These are phyloP conservation scores for Paramecium primaurelia DNA, from an alignment of 73 alveolate species.

Conservation along the genomic window DNA sequence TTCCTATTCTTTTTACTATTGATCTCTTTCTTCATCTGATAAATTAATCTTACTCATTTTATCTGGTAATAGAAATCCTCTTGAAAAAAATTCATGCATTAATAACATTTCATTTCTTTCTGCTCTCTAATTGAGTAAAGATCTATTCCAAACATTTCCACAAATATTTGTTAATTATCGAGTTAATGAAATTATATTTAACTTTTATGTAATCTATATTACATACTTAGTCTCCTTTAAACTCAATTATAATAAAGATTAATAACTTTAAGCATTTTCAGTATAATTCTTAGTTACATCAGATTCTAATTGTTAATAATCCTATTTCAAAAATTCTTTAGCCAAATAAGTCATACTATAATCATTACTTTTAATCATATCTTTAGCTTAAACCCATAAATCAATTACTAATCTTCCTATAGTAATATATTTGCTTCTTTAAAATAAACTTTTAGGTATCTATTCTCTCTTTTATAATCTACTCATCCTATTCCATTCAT, in stretches of 20 bases:
- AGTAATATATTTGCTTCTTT: constrained; percentile 75
- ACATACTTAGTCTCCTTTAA: constrained; percentile 82
- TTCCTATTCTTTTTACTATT: constrained; percentile 68
- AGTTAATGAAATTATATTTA: constrained; percentile 92
- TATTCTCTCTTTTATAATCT: constrained; percentile 76
- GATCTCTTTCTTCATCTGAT: constrained; percentile 65
- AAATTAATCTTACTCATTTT: constrained; percentile 72
- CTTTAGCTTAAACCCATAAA: constrained; percentile 87
- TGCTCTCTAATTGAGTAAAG: constrained; percentile 98
- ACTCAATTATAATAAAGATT: constrained; percentile 72
- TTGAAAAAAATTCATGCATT: constrained; percentile 90
- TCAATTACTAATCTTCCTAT: constrained; percentile 93
- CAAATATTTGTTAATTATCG: constrained; percentile 96
- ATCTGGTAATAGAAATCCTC: constrained; percentile 39
- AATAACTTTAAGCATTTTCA: constrained; percentile 63
- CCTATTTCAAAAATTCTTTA: constrained; percentile 74
- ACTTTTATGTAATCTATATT: constrained; percentile 74
- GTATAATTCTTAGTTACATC: constrained; percentile 71
- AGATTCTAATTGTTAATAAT: constrained; percentile 83
- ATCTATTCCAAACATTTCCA: constrained; percentile 98
- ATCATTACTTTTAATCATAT: constrained; percentile 83
- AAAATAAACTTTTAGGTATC: constrained; percentile 76
- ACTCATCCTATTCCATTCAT: constrained; percentile 89
- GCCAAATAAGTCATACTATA: constrained; percentile 86
- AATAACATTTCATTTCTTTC: constrained; percentile 98